Conservation (phyloP, 2,329 filamentous ascomycete species). For the Colletotrichum somersetense region DNA sequence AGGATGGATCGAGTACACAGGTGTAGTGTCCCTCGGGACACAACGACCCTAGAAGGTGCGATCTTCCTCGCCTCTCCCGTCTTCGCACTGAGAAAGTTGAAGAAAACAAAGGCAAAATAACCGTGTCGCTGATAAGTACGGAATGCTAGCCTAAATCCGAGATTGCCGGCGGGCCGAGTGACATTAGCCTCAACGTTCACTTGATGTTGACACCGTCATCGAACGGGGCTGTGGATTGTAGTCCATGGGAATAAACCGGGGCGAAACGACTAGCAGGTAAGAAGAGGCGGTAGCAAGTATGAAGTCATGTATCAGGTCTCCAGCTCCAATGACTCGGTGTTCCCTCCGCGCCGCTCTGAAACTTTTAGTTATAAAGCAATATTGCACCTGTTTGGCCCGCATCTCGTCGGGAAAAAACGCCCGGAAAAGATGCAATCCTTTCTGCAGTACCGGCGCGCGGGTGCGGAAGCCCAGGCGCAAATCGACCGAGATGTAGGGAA, state of each 20-base stretch:
- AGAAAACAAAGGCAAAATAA: too few relatives aligned
- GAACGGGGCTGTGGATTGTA: not conserved
- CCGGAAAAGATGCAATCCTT: conserved; percentile 28
- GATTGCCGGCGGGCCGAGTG: conserved; percentile 3
- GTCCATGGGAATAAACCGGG: conserved; percentile 20
- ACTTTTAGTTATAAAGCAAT: not conserved
- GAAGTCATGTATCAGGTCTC: conserved; percentile 16
- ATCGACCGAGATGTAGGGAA: conserved; percentile 25
- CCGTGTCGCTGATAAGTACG: not conserved
- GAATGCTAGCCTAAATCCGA: conserved; percentile 1
- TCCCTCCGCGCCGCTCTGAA: not conserved
- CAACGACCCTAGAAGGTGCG: not conserved
- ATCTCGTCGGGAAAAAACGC: not conserved
- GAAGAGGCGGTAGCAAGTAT: not conserved
- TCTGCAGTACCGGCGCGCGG: conserved; percentile 26
- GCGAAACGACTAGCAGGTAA: too few relatives aligned
- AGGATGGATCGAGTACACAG: too few relatives aligned
- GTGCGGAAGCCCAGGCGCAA: conserved; percentile 29
- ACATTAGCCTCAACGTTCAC: not conserved
- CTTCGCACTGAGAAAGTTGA: not conserved
- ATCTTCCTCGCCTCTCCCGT: not conserved
- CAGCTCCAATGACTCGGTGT: conserved; percentile 11
- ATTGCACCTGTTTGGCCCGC: not conserved
- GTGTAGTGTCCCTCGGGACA: too few relatives aligned
- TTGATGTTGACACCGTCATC: conserved; percentile 4